Base-by-base conservation (phyloP, 805 yeast species). In the Yarrowia sp. region DNA sequence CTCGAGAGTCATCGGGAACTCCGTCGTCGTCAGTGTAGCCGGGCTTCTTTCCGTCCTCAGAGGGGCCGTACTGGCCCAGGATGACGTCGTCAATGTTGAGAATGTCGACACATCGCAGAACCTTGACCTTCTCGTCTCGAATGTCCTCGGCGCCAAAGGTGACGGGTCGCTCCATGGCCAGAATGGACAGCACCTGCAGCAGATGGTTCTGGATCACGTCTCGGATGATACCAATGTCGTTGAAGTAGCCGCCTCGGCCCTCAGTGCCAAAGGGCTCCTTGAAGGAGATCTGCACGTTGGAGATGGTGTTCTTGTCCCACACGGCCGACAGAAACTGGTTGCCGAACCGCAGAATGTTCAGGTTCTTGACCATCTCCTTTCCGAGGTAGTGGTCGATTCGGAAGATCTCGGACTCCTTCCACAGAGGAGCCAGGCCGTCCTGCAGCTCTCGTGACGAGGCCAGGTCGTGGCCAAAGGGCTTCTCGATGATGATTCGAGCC, bases 231-330 rank as follows among this genome's bases (percentile, higher is more conserved):
- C 99, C 99, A 75, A 93, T 92, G 68, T 84, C 83, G 79, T 95
- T 98, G 76, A 95, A 95, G 82, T 95, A 95, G 44, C 99, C 99
- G 73, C 99, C 99, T 77, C 99, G 87, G 68, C 99, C 99, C 80
- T 95, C 97, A 47, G 99, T 95, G 68, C 99, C 99, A 74, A 95
- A 95, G n/a, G 95, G 91, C 81, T 95, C 99, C 82, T 95, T 95
- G 84, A 95, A 94, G 14, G 94, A 85, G 72, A 95, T 87, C 82
- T 94, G 97, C 70, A 95, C 87, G 46, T 88, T 85, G 70, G 86
- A 83, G 75, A 95, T 87, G 78, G 85, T 89, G 71, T 90, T 85
- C 76, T 83, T 87, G 81, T 90, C 89, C 98, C 98, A 95, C 68
- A 90, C 85, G n/a, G 96, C 91, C 75, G 85, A 85, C 76, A 95